A percentile compares a stretch with the other conserved stretches of the same genome.
Evolutionary conservation across 1,284 basidiomycete species (phyloP).

Genomic region (Sparassis latifolia): DNA sequence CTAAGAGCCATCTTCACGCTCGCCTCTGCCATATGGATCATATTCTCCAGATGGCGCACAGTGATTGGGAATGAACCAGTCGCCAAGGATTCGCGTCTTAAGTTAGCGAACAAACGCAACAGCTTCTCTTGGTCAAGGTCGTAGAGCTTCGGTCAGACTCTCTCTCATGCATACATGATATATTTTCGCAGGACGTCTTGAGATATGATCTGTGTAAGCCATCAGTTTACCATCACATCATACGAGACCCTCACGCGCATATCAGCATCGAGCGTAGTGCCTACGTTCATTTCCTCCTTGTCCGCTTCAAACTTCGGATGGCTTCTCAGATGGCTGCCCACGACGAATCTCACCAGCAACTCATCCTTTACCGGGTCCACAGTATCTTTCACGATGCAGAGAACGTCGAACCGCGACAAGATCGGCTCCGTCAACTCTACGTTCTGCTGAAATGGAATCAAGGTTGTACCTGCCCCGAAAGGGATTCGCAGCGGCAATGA

Average conservation of each 20-base stretch:
- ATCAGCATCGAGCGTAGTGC: constrained; percentile 86
- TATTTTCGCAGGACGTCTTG: constrained; percentile 98
- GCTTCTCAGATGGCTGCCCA: constrained; percentile 90
- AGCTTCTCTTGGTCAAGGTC: constrained; percentile 97
- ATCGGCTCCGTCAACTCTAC: constrained; percentile 99
- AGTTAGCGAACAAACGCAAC: constrained; percentile 90
- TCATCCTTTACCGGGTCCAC: constrained; percentile 98
- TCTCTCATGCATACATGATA: constrained; percentile 98
- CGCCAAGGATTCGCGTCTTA: constrained; percentile 91
- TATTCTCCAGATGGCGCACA: constrained; percentile 95
- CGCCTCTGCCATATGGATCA: constrained; percentile 99
- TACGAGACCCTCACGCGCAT: constrained; percentile 38
- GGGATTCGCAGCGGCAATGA: constrained; percentile 97
- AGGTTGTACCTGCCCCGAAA: constrained; percentile 94
- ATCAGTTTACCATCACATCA: neutral
- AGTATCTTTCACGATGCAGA: constrained; percentile 97
- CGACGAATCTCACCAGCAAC: constrained; percentile 93
- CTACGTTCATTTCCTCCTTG: constrained; percentile 83
- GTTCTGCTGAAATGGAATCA: constrained; percentile 96
- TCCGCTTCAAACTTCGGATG: constrained; percentile 90
- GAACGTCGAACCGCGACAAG: constrained; percentile 95
- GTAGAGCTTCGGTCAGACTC: constrained; percentile 86
- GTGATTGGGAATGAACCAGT: constrained; percentile 99
- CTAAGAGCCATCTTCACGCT: constrained; percentile 98
- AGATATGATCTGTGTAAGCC: constrained; percentile 72